A percentile compares a stretch with the other conserved stretches of the same genome.
These are phyloP conservation scores for Sclerotinia glacialis DNA, from an alignment of 2,329 filamentous ascomycete species.

Conservation along the genomic window DNA sequence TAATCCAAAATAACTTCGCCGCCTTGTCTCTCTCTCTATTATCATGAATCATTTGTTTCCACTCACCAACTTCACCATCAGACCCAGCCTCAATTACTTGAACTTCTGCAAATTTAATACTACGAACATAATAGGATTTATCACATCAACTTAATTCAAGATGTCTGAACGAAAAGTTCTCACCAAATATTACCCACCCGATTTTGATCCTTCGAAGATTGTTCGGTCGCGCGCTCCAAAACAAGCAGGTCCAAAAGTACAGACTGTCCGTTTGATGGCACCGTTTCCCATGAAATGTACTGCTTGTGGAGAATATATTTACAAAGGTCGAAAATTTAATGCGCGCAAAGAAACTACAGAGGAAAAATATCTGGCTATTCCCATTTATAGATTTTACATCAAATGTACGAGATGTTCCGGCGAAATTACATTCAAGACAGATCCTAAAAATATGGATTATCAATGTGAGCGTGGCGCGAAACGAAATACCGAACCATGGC, in stretches of 20 bases:
- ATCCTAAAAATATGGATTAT: constrained; percentile 95
- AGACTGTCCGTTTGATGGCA: constrained; percentile 87
- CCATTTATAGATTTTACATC: constrained; percentile 88
- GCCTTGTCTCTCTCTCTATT: neutral
- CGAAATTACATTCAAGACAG: constrained; percentile 91
- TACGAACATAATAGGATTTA: neutral
- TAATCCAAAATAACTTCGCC: neutral
- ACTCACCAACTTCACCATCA: constrained; percentile 10
- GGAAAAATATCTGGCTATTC: constrained; percentile 83
- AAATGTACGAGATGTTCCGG: constrained; percentile 80
- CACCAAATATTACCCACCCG: constrained; percentile 61
- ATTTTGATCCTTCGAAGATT: constrained; percentile 88
- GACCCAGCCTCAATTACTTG: neutral
- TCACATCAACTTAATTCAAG: constrained; percentile 25
- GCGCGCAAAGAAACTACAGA: constrained; percentile 89
- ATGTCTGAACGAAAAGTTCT: constrained; percentile 90
- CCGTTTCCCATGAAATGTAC: constrained; percentile 79
- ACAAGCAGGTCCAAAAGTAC: constrained; percentile 71
- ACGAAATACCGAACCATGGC: constrained; percentile 91
- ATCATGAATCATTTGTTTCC: neutral
- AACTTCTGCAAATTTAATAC: neutral
- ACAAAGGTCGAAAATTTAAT: constrained; percentile 94
- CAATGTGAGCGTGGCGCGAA: constrained; percentile 75
- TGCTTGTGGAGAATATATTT: constrained; percentile 74
- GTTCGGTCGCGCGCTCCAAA: constrained; percentile 67